Evolutionary conservation across 1,139 yeast species (phyloP), one percentile per base, ranked within the genome.

Genomic region (Blastobotrys capitulatus): DNA sequence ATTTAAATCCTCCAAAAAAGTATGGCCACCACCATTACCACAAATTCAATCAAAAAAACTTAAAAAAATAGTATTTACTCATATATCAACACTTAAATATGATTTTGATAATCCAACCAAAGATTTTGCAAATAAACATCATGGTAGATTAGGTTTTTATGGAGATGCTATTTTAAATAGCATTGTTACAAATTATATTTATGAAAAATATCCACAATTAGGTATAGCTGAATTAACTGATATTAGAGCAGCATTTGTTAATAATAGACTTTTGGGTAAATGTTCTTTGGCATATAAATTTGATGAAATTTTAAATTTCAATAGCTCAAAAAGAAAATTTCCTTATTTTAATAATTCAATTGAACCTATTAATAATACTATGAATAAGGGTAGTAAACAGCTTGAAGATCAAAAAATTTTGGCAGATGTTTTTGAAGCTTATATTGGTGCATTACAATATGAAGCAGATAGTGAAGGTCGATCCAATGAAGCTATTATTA

Each of bases 91-190:
- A 6, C 77, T 83, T 26, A 79, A 80, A 53, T 16, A 22, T 13
- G 66, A 78, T 12, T 52, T 50, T 7, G 80, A 80, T 58, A 66
- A 84, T 46, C 71, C 78, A 12, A 78, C 75, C 46, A 67, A 72
- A 1, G 92, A 85, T 54, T 72, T 78, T 50, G 71, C 83, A 25
- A 73, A 76, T 44, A 70, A 82, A 2, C 92, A 89, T 61, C 88
- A 92, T 65, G 98, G 94, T 71, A 75, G 98, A 48, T 73, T 92
- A 37, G 99, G 94, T 68, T 94, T 89, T 63, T 70, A 89, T 40
- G 99, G 99, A 18, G 99, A 94, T 68, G 83, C 97, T 0, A 79
- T 89, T 18, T 71, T 92, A 46, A 84, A 97, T 0, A 72, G 79
- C 54, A 74, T 88, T 44, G 73, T 88, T 18, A 83, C 97, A 0